Evolutionary conservation across 1,139 yeast species (phyloP).

Genomic region (Yamadazyma trypodendri): DNA sequence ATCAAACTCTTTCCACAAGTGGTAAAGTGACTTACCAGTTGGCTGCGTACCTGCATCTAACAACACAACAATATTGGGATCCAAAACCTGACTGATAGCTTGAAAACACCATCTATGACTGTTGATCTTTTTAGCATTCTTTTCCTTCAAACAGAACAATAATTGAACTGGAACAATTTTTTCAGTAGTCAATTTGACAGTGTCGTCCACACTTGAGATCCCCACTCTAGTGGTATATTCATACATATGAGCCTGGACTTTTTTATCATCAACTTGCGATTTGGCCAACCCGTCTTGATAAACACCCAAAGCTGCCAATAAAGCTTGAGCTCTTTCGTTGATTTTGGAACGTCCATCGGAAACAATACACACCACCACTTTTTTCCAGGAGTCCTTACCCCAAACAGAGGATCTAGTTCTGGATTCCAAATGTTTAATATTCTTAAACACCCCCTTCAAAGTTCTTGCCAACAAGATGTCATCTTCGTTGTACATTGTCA

Average conservation of each 20-base stretch:
- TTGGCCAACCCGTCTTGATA: conserved; percentile 52
- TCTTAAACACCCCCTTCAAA: conserved; percentile 47
- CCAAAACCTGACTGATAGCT: conserved; percentile 45
- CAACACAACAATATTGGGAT: conserved; percentile 43
- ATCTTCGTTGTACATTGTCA: conserved; percentile 52
- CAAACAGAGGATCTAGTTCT: conserved; percentile 41
- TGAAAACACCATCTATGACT: conserved; percentile 54
- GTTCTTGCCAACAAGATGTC: conserved; percentile 47
- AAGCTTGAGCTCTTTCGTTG: conserved; percentile 48
- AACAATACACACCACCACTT: conserved; percentile 47
- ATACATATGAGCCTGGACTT: conserved; percentile 48
- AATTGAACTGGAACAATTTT: conserved; percentile 50
- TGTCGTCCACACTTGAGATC: conserved; percentile 45
- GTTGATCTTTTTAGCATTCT: conserved; percentile 48
- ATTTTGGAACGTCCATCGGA: conserved; percentile 50
- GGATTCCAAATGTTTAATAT: conserved; percentile 47
- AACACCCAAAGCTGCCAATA: conserved; percentile 48
- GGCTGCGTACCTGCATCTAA: conserved; percentile 53
- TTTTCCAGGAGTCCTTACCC: conserved; percentile 53
- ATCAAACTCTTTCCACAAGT: conserved; percentile 50
- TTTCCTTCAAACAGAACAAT: conserved; percentile 47
- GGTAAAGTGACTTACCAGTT: conserved; percentile 44
- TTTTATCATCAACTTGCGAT: conserved; percentile 45
- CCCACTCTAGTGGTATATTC: conserved; percentile 52
- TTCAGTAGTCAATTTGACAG: conserved; percentile 48